phyloP scores from a whole-genome alignment of 352 stramenopile genomes.

The Phytophthora colocasiae region DNA sequence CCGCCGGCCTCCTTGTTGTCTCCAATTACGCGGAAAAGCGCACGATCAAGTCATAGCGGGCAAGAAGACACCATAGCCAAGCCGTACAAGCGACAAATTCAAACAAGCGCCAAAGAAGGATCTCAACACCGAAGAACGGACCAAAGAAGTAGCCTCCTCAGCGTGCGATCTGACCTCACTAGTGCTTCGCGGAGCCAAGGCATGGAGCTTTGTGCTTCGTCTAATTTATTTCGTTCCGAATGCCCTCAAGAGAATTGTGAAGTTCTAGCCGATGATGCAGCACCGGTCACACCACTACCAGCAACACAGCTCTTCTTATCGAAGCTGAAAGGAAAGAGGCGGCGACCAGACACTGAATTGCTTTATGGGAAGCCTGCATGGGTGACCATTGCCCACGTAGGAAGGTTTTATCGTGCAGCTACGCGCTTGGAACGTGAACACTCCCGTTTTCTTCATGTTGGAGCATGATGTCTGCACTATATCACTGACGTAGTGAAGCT shows the following conservation, averaged over 20 bases:
- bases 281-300: constrained; percentile 43
- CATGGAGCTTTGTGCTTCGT: constrained; percentile 17
- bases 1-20: constrained; percentile 33
- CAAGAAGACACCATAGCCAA: constrained; percentile 24
- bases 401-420: constrained; percentile 63
- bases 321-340: constrained; percentile 65
- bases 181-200: constrained; percentile 1
- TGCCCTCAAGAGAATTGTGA: neutral
- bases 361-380: constrained; percentile 57
- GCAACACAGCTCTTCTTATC: constrained; percentile 66
- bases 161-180: neutral
- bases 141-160: neutral
- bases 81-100: constrained; percentile 30
- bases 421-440: constrained; percentile 62
- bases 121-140: constrained; percentile 1
- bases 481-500: neutral
- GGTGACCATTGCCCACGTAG: constrained; percentile 64
- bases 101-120: constrained; percentile 13
- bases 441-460: constrained; percentile 62
- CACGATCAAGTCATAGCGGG: constrained; percentile 10
- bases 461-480: neutral
- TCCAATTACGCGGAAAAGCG: constrained; percentile 29
- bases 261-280: constrained; percentile 8
- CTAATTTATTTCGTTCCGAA: constrained; percentile 1
- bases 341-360: constrained; percentile 50